These are phyloP conservation scores for Erysimum cheiri DNA, from an alignment of 441 rosid genomes.

Conservation along the genomic window DNA sequence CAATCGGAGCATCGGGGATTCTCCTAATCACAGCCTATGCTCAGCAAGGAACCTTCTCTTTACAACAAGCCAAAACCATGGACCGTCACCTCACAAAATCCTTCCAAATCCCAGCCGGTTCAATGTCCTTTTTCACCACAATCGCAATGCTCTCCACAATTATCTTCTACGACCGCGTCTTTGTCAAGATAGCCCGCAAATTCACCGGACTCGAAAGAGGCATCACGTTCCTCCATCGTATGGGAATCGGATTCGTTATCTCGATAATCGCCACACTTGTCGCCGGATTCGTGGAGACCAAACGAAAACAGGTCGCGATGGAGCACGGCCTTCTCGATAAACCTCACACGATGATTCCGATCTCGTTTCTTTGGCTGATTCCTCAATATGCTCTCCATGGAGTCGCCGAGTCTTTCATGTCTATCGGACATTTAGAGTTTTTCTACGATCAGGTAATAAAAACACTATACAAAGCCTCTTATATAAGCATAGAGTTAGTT, in stretches of 20 bases:
- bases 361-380: conserved; percentile 80
- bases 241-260: conserved; percentile 85
- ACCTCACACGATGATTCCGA: conserved; percentile 54
- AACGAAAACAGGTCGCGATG: conserved; percentile 65
- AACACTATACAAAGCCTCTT: background rate
- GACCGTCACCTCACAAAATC: conserved; percentile 69
- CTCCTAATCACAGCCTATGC: conserved; percentile 86
- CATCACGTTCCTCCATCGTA: conserved; percentile 74
- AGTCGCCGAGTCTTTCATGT: conserved; percentile 91
- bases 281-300: conserved; percentile 74
- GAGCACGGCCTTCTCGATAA: conserved; percentile 52
- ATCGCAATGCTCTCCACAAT: conserved; percentile 79
- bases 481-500: background rate
- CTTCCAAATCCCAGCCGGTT: conserved; percentile 87
- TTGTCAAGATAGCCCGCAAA: conserved; percentile 59
- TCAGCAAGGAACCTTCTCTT: conserved; percentile 85
- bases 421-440: conserved; percentile 89
- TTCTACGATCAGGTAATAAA: conserved; percentile 57
- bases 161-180: conserved; percentile 67
- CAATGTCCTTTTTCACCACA: conserved; percentile 89
- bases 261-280: conserved; percentile 79
- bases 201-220: conserved; percentile 87
- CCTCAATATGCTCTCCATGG: conserved; percentile 91
- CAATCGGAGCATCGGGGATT: conserved; percentile 90
- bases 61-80: conserved; percentile 94